These are phyloP conservation scores for Thelonectria rubi DNA, from an alignment of 2,329 filamentous ascomycete genomes.

Conservation along the genomic window DNA sequence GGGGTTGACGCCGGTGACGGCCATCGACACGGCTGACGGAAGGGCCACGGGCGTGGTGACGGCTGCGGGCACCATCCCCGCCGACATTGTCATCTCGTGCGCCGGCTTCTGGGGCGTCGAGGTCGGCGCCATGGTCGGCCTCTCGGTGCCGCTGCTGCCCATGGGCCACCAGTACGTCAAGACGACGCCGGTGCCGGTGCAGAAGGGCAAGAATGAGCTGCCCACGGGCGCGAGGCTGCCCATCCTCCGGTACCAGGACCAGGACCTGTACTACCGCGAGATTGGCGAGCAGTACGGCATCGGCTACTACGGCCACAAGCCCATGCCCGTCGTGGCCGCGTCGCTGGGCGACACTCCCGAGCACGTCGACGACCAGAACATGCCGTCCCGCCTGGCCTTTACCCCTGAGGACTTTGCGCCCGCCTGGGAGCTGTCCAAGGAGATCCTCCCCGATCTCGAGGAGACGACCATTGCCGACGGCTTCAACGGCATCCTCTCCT, in stretches of 20 bases:
- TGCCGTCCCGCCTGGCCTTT: conserved; percentile 70
- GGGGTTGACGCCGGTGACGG: conserved; percentile 65
- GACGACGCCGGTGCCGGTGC: conserved; percentile 61
- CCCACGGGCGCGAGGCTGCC: conserved; percentile 63
- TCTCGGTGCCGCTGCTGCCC: conserved; percentile 66
- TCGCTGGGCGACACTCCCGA: conserved; percentile 62
- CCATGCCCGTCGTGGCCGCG: conserved; percentile 67
- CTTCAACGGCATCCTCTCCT: conserved; percentile 74
- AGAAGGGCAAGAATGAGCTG: conserved; percentile 46
- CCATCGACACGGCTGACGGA: conserved; percentile 58
- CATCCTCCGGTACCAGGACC: conserved; percentile 70
- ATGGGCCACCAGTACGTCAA: conserved; percentile 72
- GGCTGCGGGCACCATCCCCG: conserved; percentile 57
- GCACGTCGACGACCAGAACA: conserved; percentile 65
- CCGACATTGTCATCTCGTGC: conserved; percentile 70
- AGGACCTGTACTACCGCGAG: conserved; percentile 71
- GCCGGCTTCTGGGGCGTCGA: conserved; percentile 74
- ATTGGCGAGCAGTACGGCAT: conserved; percentile 71
- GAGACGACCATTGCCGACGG: conserved; percentile 64
- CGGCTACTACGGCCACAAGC: conserved; percentile 70
- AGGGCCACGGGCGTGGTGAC: conserved; percentile 66
- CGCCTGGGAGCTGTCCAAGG: conserved; percentile 65
- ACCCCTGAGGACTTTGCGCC: conserved; percentile 68
- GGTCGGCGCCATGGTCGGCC: conserved; percentile 67
- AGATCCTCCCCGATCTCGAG: conserved; percentile 62